phyloP scores from a whole-genome alignment of 208 protist genomes.

The Trichomonas gallinae region DNA sequence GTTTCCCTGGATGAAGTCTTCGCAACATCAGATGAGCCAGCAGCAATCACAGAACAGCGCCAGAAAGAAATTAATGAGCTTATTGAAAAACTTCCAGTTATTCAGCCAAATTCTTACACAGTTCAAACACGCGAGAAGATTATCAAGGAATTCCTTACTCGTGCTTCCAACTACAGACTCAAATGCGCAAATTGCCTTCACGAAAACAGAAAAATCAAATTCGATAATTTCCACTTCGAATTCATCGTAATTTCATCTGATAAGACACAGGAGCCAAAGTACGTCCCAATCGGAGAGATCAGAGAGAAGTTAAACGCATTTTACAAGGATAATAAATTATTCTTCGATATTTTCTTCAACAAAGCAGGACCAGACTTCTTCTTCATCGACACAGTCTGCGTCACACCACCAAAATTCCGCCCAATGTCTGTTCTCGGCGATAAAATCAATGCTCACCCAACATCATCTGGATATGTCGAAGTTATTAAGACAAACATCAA shows the following conservation, averaged over 20 bases:
- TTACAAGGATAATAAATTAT: background rate
- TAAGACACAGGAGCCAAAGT: background rate
- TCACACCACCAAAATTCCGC: slow-evolving; percentile 20
- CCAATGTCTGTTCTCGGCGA: background rate
- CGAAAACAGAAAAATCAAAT: background rate
- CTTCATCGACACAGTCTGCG: background rate
- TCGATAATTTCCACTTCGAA: background rate
- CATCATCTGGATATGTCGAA: background rate
- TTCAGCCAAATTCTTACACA: background rate
- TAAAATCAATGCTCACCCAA: slow-evolving; percentile 11
- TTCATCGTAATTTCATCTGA: background rate
- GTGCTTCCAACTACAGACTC: too few species aligned
- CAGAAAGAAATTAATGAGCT: background rate
- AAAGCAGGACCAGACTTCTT: background rate
- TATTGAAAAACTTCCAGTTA: background rate
- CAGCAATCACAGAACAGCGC: background rate
- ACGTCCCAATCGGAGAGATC: background rate
- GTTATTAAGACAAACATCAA: background rate
- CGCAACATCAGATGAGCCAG: background rate
- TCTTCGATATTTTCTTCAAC: background rate
- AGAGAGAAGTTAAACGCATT: background rate
- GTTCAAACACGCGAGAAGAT: background rate
- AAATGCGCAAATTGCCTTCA: background rate
- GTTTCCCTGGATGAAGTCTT: background rate
- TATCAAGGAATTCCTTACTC: background rate